A percentile compares a stretch with the other conserved stretches of the same genome.
Conservation (phyloP, 139 green algal species). For the Chlorokybus atmophyticus region DNA sequence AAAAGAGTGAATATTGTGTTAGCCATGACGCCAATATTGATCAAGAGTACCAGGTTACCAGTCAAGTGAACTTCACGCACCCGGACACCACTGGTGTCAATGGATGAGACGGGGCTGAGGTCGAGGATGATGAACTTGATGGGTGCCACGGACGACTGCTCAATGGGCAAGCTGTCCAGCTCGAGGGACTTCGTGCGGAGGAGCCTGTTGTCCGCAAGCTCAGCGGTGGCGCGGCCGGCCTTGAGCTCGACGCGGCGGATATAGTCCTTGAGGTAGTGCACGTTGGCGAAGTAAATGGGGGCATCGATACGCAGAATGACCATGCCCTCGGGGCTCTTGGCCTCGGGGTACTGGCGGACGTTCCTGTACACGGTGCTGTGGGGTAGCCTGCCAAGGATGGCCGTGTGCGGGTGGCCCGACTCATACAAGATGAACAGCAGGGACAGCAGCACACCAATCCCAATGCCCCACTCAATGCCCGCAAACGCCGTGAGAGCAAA, state of each 20-base stretch:
- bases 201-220: neutral
- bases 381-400: slow-evolving; percentile 56
- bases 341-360: slow-evolving; percentile 61
- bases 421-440: slow-evolving; percentile 36
- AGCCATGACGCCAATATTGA: neutral
- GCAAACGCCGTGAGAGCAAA: slow-evolving; percentile 13
- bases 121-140: slow-evolving; percentile 63
- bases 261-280: slow-evolving; percentile 45
- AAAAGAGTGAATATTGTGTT: neutral
- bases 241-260: slow-evolving; percentile 23
- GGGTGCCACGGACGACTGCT: neutral
- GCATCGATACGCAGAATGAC: slow-evolving; percentile 54
- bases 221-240: neutral
- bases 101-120: slow-evolving; percentile 53
- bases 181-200: neutral
- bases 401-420: slow-evolving; percentile 65
- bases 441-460: slow-evolving; percentile 44
- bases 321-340: slow-evolving; percentile 36
- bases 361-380: slow-evolving; percentile 49
- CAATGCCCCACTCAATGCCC: slow-evolving; percentile 60
- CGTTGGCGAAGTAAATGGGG: slow-evolving; percentile 57
- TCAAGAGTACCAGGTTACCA: neutral
- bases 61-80: neutral
- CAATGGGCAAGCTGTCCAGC: neutral
- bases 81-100: slow-evolving; percentile 50